Conservation (phyloP, 1,284 basidiomycete species). For the Leccinum variabile region DNA sequence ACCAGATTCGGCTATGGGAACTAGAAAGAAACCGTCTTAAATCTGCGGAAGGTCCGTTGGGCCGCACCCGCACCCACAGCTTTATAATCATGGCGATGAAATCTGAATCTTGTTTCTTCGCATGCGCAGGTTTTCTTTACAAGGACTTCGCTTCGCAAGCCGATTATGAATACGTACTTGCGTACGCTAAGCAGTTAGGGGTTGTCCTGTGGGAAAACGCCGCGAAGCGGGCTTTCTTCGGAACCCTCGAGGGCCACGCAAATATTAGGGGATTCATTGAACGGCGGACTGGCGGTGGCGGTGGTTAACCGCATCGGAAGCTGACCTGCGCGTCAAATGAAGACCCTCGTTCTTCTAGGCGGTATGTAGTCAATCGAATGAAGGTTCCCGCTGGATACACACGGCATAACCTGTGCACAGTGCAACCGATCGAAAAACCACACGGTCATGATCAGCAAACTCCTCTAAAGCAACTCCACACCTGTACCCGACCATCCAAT, state of each 20-base stretch:
- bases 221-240: slow-evolving; percentile 79
- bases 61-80: slow-evolving; percentile 19
- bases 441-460: slow-evolving; percentile 21
- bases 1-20: slow-evolving; percentile 98
- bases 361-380: slow-evolving; percentile 9
- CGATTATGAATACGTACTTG: slow-evolving; percentile 85
- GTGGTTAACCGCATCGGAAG: slow-evolving; percentile 23
- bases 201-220: slow-evolving; percentile 80
- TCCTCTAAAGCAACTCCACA: slow-evolving; percentile 4
- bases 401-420: not conserved
- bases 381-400: not conserved
- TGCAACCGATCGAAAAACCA: slow-evolving; percentile 1
- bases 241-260: slow-evolving; percentile 74
- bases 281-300: slow-evolving; percentile 48
- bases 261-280: slow-evolving; percentile 82
- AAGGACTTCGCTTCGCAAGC: slow-evolving; percentile 83
- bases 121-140: slow-evolving; percentile 77
- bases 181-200: slow-evolving; percentile 81
- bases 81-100: slow-evolving; percentile 17
- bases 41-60: slow-evolving; percentile 72
- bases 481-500: slow-evolving; percentile 7
- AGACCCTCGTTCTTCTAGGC: slow-evolving; percentile 6
- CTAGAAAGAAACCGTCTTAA: slow-evolving; percentile 91
- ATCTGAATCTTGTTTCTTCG: not conserved
- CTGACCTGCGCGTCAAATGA: slow-evolving; percentile 4